Base-by-base conservation (phyloP, 2,329 filamentous ascomycete species). In the Talaromyces marneffei region DNA sequence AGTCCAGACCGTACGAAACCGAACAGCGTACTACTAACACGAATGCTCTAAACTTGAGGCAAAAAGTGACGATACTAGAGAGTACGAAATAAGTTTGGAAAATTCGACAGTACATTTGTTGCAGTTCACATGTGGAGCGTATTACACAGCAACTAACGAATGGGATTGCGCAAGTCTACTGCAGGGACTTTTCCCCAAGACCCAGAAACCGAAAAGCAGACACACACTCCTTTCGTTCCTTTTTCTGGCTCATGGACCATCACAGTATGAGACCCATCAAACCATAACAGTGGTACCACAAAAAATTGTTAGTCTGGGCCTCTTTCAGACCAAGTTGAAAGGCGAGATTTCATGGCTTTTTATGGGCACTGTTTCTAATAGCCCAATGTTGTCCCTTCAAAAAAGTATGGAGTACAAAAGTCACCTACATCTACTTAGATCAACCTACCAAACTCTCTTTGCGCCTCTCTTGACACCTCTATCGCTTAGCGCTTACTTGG, bases 211-310 rank as follows among this genome's bases (percentile, higher is more conserved):
- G 44, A 59, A 59, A 58, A 58, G 12, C 33, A 29, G 40, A 27
- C 20, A 27, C 25, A n/a, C n/a, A n/a, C n/a, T n/a, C 48, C 39
- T 33, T 50, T 31, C 12, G 7, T 58, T 58, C n/a, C 29, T 18
- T 46, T 44, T 48, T 39, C 48, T 52, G 12, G 29, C n/a, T 20
- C 48, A 52, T 52, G 29, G 29, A 31, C 29, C n/a, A 33, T 33
- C 48, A 27, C 35, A 31, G 40, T 44, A 33, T 35, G 27, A 53
- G 57, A 52, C 46, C 57, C 57, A 59, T 52, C 35, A 53, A 59
- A 52, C 57, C 46, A 59, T 39, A 33, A 59, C 37, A 42, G 16
- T 59, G 57, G 57, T 59, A 59, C 57, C 46, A 53, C 57, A 59
- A 59, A 50, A 58, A 14, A 14, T 4, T 23, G 46, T 52, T 35